Evolutionary conservation across 352 stramenopile species (phyloP).

Genomic region (Saprolegnia diclina): DNA sequence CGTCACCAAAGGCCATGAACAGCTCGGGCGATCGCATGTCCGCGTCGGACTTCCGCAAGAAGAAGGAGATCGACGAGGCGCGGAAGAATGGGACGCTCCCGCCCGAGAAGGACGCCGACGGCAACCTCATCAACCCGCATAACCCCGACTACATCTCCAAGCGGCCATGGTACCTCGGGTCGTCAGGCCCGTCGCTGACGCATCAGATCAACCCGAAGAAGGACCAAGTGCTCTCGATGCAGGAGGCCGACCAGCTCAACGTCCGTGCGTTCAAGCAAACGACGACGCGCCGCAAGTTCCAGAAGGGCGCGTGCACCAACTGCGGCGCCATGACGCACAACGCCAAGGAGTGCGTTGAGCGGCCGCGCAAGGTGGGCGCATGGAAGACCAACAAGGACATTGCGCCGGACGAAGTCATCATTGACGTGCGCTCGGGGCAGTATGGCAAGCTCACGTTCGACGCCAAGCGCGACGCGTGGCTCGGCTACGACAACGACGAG

Average conservation of each 20-base stretch:
- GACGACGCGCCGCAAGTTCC: constrained; percentile 53
- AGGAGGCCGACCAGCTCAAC: constrained; percentile 84
- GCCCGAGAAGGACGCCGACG: constrained; percentile 84
- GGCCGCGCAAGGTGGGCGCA: constrained; percentile 85
- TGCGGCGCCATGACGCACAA: constrained; percentile 92
- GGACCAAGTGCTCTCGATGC: constrained; percentile 84
- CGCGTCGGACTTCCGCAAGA: constrained; percentile 79
- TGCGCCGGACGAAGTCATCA: constrained; percentile 69
- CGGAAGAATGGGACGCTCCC: constrained; percentile 83
- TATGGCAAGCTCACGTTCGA: constrained; percentile 96
- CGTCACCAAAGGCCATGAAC: constrained; percentile 1
- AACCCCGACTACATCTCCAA: constrained; percentile 99
- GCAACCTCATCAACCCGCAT: constrained; percentile 98
- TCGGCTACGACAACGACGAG: constrained; percentile 88
- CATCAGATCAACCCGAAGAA: constrained; percentile 92
- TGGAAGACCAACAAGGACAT: constrained; percentile 92
- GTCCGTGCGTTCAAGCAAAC: constrained; percentile 31
- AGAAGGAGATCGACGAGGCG: constrained; percentile 85
- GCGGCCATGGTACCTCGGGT: constrained; percentile 97
- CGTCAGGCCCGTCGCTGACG: constrained; percentile 90
- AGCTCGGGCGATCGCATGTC: constrained; percentile 60
- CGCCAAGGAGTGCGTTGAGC: constrained; percentile 89
- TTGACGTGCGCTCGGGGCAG: constrained; percentile 82
- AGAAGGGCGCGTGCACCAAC: constrained; percentile 92
- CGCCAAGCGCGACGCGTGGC: constrained; percentile 96